A percentile compares a stretch with the other conserved stretches of the same genome.
phyloP scores from a whole-genome alignment of 345 rosid species.

The Durio zibethinus region DNA sequence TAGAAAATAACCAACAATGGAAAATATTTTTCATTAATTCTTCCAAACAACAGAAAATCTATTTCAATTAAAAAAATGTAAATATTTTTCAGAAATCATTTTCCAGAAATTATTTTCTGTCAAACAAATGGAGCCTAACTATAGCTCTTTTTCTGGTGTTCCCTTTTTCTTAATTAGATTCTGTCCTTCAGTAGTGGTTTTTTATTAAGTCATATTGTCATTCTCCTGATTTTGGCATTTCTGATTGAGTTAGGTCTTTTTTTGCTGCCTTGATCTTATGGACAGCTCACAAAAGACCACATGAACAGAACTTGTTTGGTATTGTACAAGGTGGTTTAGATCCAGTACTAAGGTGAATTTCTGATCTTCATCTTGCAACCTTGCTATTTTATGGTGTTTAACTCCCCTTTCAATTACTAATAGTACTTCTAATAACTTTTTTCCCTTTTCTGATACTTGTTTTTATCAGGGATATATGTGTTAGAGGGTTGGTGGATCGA shows the following conservation, averaged over 20 bases:
- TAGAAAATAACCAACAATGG: no score
- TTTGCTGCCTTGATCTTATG: slow-evolving; percentile 13
- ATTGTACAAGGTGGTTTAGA: slow-evolving; percentile 82
- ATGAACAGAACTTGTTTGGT: slow-evolving; percentile 77
- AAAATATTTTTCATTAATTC: no score
- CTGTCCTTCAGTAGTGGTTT: not conserved
- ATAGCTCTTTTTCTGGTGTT: not conserved
- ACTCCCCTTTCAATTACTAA: not conserved
- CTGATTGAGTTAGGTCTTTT: slow-evolving; percentile 9
- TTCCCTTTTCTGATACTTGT: not conserved
- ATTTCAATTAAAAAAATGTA: no score
- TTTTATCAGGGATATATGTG: slow-evolving; percentile 61
- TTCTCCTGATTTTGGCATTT: slow-evolving; percentile 7
- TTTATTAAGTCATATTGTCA: not conserved
- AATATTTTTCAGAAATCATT: no score
- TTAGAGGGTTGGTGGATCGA: slow-evolving; percentile 64
- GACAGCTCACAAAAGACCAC: slow-evolving; percentile 68
- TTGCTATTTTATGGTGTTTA: not conserved
- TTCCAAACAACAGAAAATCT: no score
- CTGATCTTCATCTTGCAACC: not conserved
- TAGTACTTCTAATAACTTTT: not conserved
- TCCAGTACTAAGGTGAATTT: slow-evolving; percentile 58
- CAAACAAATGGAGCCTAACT: no score
- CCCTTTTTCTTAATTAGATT: not conserved
- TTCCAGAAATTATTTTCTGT: no score